Conservation (phyloP, 2,329 filamentous ascomycete species). For the Periconia digitata region DNA sequence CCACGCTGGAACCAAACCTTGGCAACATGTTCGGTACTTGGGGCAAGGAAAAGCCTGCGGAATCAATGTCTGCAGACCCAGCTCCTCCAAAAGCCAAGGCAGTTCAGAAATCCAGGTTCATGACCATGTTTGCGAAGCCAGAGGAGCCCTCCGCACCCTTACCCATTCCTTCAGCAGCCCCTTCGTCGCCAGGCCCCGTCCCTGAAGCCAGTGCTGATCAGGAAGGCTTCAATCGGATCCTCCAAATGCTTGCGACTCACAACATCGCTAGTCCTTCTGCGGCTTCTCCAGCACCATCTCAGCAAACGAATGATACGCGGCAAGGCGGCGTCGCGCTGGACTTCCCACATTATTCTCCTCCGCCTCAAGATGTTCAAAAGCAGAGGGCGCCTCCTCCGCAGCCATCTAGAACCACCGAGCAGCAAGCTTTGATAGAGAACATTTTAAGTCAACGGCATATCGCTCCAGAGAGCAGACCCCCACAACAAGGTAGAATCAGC, state of each 20-base stretch:
- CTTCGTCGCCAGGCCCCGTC: slow-evolving; percentile 27
- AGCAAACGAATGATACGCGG: slow-evolving; percentile 29
- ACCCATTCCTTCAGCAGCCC: slow-evolving; percentile 15
- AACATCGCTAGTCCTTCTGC: slow-evolving; percentile 22
- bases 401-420: slow-evolving; percentile 31
- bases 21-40: slow-evolving; percentile 76
- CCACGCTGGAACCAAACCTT: slow-evolving; percentile 66
- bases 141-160: slow-evolving; percentile 32
- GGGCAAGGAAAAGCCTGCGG: slow-evolving; percentile 53
- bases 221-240: slow-evolving; percentile 79
- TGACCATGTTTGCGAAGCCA: slow-evolving; percentile 64
- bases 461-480: slow-evolving; percentile 29
- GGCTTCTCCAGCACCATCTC: slow-evolving; percentile 19
- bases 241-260: slow-evolving; percentile 73
- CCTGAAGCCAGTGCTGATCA: slow-evolving; percentile 66
- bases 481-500: slow-evolving; percentile 34
- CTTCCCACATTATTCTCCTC: slow-evolving; percentile 34
- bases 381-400: slow-evolving; percentile 22
- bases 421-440: slow-evolving; percentile 39
- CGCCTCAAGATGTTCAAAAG: slow-evolving; percentile 26
- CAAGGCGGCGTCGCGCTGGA: slow-evolving; percentile 35
- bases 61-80: slow-evolving; percentile 29
- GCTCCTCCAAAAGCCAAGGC: slow-evolving; percentile 52
- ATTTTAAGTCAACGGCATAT: slow-evolving; percentile 28
- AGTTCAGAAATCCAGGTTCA: slow-evolving; percentile 80